Percentiles rank a stretch among this genome's conserved stretches.
Conservation (phyloP, 192 early-diverging fungal species). For the Chytriomyces sp. region DNA sequence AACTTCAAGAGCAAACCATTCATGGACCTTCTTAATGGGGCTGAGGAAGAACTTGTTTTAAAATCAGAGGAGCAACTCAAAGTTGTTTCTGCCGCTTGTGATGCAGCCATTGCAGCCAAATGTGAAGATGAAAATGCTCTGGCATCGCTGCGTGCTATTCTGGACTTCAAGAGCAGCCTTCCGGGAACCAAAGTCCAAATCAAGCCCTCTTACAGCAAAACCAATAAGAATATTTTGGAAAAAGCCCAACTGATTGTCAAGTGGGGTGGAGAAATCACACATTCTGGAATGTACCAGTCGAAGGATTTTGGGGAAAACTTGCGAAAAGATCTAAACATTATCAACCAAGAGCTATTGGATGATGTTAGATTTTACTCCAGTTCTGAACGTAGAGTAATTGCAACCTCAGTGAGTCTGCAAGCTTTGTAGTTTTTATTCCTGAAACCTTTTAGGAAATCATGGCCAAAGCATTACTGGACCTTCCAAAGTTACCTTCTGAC, state of each 20-base stretch:
- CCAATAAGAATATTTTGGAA: conserved; percentile 41
- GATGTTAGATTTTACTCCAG: conserved; percentile 85
- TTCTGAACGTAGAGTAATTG: conserved; percentile 85
- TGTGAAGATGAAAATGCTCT: conserved; percentile 61
- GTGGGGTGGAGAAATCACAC: conserved; percentile 93
- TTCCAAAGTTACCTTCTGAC: conserved; percentile 57
- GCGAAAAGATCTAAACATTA: conserved; percentile 86
- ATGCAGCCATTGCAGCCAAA: conserved; percentile 54
- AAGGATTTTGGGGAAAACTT: conserved; percentile 90
- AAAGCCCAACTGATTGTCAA: conserved; percentile 92
- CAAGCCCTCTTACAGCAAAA: conserved; percentile 74
- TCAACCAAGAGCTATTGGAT: conserved; percentile 83
- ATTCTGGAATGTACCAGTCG: conserved; percentile 86
- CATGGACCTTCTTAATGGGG: conserved; percentile 66
- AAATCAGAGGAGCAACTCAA: conserved; percentile 72
- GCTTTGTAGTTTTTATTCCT: neutral
- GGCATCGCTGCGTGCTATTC: conserved; percentile 70
- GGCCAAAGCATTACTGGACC: conserved; percentile 64
- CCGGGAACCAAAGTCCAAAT: conserved; percentile 93
- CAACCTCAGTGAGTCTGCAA: conserved; percentile 58
- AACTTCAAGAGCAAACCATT: conserved; percentile 73
- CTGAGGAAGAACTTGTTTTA: conserved; percentile 77
- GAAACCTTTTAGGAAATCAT: conserved; percentile 53
- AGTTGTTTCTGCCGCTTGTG: conserved; percentile 65
- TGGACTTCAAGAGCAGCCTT: conserved; percentile 76